A percentile compares a stretch with the other conserved stretches of the same genome.
phyloP scores from a whole-genome alignment of 2,329 filamentous ascomycete genomes.

The Chaetothyriales sp. region DNA sequence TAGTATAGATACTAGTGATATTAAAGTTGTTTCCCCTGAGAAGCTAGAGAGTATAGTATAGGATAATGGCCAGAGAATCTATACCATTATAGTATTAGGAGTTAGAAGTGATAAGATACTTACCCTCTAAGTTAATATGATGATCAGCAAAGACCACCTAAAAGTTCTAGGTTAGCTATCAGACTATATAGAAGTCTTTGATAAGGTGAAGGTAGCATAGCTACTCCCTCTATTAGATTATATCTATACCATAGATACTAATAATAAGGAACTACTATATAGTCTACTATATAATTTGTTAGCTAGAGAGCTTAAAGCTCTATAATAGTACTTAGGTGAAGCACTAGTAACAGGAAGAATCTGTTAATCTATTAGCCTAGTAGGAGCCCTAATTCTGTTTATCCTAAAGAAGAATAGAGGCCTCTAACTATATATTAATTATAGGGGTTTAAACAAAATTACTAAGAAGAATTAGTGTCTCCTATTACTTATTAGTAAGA shows the following conservation, averaged over 20 bases:
- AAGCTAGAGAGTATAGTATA: too few species aligned
- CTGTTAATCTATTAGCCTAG: conserved; percentile 7
- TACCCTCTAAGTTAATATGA: background rate
- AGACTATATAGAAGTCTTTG: background rate
- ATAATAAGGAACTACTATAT: background rate
- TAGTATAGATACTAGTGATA: too few species aligned
- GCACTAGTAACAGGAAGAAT: conserved; percentile 15
- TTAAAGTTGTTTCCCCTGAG: too few species aligned
- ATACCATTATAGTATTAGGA: too few species aligned
- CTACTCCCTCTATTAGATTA: background rate
- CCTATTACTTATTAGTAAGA: conserved; percentile 20
- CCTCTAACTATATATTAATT: conserved; percentile 25
- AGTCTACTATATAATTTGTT: conserved; percentile 5
- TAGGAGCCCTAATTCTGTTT: conserved; percentile 21
- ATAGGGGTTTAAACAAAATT: conserved; percentile 23
- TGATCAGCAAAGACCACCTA: background rate
- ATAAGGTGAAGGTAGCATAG: background rate
- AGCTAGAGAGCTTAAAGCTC: conserved; percentile 5
- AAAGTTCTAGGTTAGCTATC: background rate
- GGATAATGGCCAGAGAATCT: too few species aligned
- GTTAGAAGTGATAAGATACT: too few species aligned
- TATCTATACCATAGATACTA: background rate
- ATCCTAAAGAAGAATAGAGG: conserved; percentile 21
- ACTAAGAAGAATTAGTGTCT: conserved; percentile 24
- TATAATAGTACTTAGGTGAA: conserved; percentile 15